Conservation (phyloP, 2,329 filamentous ascomycete genomes). For the Ceratocystis harringtonii region DNA sequence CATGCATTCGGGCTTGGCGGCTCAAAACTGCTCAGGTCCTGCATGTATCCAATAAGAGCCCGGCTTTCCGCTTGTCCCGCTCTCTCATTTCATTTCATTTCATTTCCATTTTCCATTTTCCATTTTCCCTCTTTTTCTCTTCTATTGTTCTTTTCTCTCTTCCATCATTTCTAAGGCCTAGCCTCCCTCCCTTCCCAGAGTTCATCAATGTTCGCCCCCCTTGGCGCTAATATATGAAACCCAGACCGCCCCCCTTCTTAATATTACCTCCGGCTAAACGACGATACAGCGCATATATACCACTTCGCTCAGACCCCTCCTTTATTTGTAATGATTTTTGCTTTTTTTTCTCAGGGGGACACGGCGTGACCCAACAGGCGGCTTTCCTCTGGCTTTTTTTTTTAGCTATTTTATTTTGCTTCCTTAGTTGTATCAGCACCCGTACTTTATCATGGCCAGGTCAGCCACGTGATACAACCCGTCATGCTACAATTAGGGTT, state of each 20-base stretch:
- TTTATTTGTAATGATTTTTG: neutral
- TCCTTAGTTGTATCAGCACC: neutral
- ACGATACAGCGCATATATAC: neutral
- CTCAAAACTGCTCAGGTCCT: neutral
- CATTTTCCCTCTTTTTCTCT: neutral
- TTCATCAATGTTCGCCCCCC: neutral
- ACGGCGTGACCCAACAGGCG: neutral
- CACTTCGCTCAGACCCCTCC: neutral
- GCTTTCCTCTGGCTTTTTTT: neutral
- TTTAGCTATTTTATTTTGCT: neutral
- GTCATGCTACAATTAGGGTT: neutral
- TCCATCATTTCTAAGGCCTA: neutral
- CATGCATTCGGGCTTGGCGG: neutral
- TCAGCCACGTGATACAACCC: neutral
- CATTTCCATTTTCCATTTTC: neutral
- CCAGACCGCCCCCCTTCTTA: conserved; percentile 2
- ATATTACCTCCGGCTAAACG: conserved; percentile 12
- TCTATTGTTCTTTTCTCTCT: neutral
- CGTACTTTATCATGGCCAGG: neutral
- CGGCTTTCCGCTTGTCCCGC: neutral
- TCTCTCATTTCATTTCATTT: neutral
- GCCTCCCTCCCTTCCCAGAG: neutral
- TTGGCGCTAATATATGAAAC: conserved; percentile 11
- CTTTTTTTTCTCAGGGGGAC: neutral
- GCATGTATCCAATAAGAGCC: neutral